A percentile compares a stretch with the other conserved stretches of the same genome.
phyloP scores from a whole-genome alignment of 352 stramenopile species.

The Elongisporangium anandrum region DNA sequence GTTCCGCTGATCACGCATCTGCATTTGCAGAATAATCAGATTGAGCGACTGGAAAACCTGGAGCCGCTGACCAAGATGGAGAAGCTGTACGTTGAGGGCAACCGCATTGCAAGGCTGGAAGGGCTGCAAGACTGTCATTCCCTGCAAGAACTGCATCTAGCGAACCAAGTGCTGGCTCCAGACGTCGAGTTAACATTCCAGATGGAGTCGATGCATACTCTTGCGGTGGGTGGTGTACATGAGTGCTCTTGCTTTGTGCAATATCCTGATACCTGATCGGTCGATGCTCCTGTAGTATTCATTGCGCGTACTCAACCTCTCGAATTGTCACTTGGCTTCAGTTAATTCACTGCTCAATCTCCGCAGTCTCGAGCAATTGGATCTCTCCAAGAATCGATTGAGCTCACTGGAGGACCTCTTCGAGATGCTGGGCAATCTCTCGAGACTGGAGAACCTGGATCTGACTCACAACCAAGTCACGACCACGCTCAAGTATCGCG shows the following conservation, averaged over 20 bases:
- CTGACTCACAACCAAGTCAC: constrained; percentile 55
- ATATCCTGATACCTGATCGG: too few relatives aligned
- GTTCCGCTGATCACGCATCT: constrained; percentile 58
- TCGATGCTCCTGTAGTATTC: constrained; percentile 24
- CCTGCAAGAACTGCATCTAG: constrained; percentile 65
- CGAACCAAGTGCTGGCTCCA: constrained; percentile 42
- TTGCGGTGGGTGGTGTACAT: constrained; percentile 26
- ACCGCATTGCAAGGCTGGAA: constrained; percentile 54
- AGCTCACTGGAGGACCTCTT: constrained; percentile 68
- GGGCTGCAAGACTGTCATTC: constrained; percentile 31
- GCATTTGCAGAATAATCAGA: constrained; percentile 67
- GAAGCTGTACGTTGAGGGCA: constrained; percentile 73
- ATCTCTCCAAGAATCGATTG: constrained; percentile 65
- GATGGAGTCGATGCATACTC: constrained; percentile 24
- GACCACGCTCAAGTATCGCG: constrained; percentile 48
- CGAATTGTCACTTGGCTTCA: constrained; percentile 42
- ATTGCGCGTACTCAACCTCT: constrained; percentile 56
- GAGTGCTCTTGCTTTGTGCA: neutral
- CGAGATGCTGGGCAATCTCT: constrained; percentile 37
- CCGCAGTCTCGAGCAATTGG: constrained; percentile 43
- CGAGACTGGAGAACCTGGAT: constrained; percentile 52
- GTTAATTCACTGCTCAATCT: constrained; percentile 25
- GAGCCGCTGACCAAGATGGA: constrained; percentile 36
- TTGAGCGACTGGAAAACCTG: constrained; percentile 49
- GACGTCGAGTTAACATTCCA: constrained; percentile 41